Evolutionary conservation across 2,329 filamentous ascomycete genomes (phyloP), one percentile per base, ranked within the genome.

Genomic region (Fusarium protoensiforme): DNA sequence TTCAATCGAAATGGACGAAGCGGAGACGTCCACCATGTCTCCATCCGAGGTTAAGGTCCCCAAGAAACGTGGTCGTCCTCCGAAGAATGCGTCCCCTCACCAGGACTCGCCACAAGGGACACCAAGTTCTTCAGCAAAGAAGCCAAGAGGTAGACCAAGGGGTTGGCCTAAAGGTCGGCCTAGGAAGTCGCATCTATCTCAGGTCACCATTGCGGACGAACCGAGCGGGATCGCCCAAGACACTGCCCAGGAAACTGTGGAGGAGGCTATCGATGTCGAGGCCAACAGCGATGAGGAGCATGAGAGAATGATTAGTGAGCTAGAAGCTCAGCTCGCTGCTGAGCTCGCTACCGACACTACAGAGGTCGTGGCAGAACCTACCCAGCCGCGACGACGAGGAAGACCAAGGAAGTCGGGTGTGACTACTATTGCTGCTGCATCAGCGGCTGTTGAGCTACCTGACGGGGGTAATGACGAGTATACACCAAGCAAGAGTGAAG

Each of bases 51-150:
- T 46, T 13, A 68, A 63, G 48, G 51, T 62, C 43, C 43, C 72
- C 7, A 81, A 76, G 71, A 76, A 67, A 59, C 78, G 76, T 62
- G 80, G 78, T 59, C 74, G 83, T 38, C 83, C 83, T 6, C 78
- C 80, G 11, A 83, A 78, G 69, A 78, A 75, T 38, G 61, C 69
- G 43, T 73, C 65, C 2, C 51, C 65, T 24, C 24, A 54, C 8
- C 53, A 60, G 27, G 31, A n/a, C 29, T 36, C 38, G 8, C 60
- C 60, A 13, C 39, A 39, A 33, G 24, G 67, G 31, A 64, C 69
- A 4, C 38, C 67, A 13, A 41, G 36, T 24, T 46, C 56, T 14
- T 57, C 61, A 14, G 63, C 41, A 4, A 79, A 74, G 43, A 74
- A 66, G 27, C 69, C 79, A n/a, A 76, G 73, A 36, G 58, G 66